Percentiles rank a stretch among this genome's conserved stretches.
Conservation (phyloP, 2,329 filamentous ascomycete species). For the Cladorrhinum sp. region DNA sequence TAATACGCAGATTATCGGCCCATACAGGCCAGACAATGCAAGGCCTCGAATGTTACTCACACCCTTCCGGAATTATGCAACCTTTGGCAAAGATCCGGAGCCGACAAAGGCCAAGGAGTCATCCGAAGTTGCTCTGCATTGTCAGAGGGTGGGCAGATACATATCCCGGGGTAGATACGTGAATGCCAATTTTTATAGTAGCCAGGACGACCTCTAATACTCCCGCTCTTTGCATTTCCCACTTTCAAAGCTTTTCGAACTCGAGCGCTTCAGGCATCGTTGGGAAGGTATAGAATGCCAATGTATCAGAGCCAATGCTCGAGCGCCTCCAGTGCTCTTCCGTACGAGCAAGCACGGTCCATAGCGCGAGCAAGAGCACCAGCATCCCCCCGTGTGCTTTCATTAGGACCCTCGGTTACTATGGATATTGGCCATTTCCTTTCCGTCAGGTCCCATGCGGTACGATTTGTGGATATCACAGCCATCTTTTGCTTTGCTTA, state of each 20-base stretch:
- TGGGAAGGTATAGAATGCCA: background rate
- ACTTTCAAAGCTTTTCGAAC: background rate
- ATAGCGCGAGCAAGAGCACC: background rate
- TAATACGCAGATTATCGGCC: background rate
- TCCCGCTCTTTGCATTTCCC: background rate
- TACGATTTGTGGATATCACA: background rate
- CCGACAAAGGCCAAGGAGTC: background rate
- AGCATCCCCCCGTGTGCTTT: background rate
- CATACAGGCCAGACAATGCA: background rate
- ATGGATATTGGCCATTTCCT: background rate
- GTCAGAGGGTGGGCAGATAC: background rate
- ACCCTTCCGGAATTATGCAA: background rate
- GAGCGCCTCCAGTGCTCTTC: background rate
- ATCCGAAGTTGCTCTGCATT: background rate
- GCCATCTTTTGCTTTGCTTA: background rate
- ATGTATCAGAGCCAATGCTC: background rate
- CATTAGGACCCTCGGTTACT: background rate
- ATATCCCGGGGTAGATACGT: background rate
- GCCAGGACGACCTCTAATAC: background rate
- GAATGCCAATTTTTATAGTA: background rate
- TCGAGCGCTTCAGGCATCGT: background rate
- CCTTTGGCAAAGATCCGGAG: background rate
- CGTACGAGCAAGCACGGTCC: background rate
- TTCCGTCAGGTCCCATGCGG: background rate
- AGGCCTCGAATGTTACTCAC: background rate